Percentiles rank a stretch among this genome's conserved stretches.
Conservation (phyloP, 495 filamentous ascomycete species). For the Lentithecium fluviatile region DNA sequence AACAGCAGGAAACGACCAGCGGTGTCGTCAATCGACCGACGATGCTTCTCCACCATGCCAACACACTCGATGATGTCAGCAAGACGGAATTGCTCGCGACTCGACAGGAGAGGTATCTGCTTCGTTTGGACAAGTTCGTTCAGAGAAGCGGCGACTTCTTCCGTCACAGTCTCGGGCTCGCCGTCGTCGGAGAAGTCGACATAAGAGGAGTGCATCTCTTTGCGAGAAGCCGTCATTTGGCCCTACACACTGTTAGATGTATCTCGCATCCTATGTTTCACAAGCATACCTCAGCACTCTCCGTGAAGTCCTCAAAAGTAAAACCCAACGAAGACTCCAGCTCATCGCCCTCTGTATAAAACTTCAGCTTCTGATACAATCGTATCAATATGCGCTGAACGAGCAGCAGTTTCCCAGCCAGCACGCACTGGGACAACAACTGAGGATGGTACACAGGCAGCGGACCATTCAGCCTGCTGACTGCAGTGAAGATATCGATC, state of each 20-base stretch:
- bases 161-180: slow-evolving; percentile 61
- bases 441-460: slow-evolving; percentile 93
- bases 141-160: slow-evolving; percentile 67
- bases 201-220: slow-evolving; percentile 56
- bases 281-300: slow-evolving; percentile 49
- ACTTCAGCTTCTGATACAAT: slow-evolving; percentile 78
- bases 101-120: slow-evolving; percentile 77
- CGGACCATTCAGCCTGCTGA: slow-evolving; percentile 79
- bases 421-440: slow-evolving; percentile 83
- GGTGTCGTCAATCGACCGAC: slow-evolving; percentile 89
- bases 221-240: slow-evolving; percentile 46
- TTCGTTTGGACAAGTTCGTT: slow-evolving; percentile 75
- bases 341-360: slow-evolving; percentile 75
- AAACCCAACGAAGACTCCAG: slow-evolving; percentile 80
- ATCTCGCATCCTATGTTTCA: background rate
- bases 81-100: slow-evolving; percentile 84
- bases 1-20: slow-evolving; percentile 87
- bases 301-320: slow-evolving; percentile 66
- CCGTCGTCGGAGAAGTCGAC: slow-evolving; percentile 51
- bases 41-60: slow-evolving; percentile 82
- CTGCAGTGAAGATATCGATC: slow-evolving; percentile 73
- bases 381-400: slow-evolving; percentile 74
- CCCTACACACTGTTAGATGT: slow-evolving; percentile 11
- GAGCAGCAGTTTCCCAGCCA: slow-evolving; percentile 70
- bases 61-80: slow-evolving; percentile 86